Conservation (phyloP, 345 rosid genomes). For the Nasturtium officinale region DNA sequence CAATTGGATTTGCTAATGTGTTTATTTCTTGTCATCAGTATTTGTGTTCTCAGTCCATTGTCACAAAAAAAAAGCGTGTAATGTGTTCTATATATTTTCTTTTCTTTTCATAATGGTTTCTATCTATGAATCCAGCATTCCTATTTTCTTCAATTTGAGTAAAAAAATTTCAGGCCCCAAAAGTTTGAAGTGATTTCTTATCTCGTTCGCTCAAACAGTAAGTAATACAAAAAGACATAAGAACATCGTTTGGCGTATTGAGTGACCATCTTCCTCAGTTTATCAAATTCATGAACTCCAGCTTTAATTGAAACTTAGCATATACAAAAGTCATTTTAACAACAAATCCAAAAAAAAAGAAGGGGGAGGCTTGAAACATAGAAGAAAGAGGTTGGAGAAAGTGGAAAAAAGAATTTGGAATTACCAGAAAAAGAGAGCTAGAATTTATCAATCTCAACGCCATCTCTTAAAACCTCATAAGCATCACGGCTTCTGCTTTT, state of each 20-base stretch:
- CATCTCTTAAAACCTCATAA: slow-evolving; percentile 61
- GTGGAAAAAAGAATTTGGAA: slow-evolving; percentile 31
- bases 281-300: slow-evolving; percentile 21
- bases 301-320: neutral
- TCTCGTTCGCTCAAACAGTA: neutral
- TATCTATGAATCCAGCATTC: slow-evolving; percentile 1
- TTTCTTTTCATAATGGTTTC: neutral
- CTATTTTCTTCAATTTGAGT: neutral
- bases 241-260: neutral
- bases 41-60: slow-evolving; percentile 9
- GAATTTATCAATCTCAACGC: slow-evolving; percentile 70
- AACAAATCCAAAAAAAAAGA: neutral
- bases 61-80: neutral
- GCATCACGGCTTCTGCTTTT: slow-evolving; percentile 79
- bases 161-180: neutral
- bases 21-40: slow-evolving; percentile 12
- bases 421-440: slow-evolving; percentile 30
- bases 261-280: slow-evolving; percentile 1
- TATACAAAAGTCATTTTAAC: neutral
- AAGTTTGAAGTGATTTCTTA: neutral
- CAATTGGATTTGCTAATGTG: neutral
- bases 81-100: neutral
- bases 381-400: slow-evolving; percentile 1
- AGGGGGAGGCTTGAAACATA: slow-evolving; percentile 17
- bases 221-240: neutral